phyloP scores from a whole-genome alignment of 176 grass and related monocot species.

The Triticum turgidum region DNA sequence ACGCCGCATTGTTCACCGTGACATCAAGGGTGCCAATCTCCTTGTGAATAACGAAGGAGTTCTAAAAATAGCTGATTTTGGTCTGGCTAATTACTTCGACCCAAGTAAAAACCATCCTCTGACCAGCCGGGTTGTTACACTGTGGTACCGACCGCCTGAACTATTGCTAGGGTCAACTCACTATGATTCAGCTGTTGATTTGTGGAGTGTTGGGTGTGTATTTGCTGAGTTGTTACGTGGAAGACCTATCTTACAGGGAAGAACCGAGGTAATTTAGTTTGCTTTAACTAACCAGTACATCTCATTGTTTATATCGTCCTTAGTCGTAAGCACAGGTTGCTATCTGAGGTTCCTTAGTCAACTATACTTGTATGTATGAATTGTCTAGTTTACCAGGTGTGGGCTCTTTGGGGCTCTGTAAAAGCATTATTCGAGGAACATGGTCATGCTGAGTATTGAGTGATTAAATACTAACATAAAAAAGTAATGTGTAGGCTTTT shows the following conservation, averaged over 20 bases:
- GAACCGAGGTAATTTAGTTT: conserved; percentile 78
- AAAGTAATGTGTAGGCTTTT: no score
- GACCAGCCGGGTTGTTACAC: conserved; percentile 94
- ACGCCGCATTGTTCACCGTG: conserved; percentile 70
- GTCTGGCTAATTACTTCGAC: conserved; percentile 82
- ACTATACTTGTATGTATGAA: not conserved
- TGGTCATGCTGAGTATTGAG: not conserved
- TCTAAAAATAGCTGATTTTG: conserved; percentile 98
- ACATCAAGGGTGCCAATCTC: conserved; percentile 97
- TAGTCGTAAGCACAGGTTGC: not conserved
- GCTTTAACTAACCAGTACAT: not conserved
- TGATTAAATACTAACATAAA: no score
- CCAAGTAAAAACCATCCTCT: conserved; percentile 57
- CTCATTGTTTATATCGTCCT: not conserved
- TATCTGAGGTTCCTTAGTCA: not conserved
- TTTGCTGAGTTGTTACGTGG: conserved; percentile 84
- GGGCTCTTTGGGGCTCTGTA: not conserved
- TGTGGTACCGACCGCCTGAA: conserved; percentile 98
- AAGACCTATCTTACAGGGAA: conserved; percentile 87
- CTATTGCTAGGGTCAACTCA: conserved; percentile 86
- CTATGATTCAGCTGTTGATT: conserved; percentile 90
- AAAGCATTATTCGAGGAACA: not conserved
- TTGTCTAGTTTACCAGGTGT: not conserved
- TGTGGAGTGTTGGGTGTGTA: conserved; percentile 96
- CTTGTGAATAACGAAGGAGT: conserved; percentile 87